Percentiles rank a stretch among this genome's conserved stretches.
Conservation (phyloP, 257 asterid genomes). For the Agastache rugosa region DNA sequence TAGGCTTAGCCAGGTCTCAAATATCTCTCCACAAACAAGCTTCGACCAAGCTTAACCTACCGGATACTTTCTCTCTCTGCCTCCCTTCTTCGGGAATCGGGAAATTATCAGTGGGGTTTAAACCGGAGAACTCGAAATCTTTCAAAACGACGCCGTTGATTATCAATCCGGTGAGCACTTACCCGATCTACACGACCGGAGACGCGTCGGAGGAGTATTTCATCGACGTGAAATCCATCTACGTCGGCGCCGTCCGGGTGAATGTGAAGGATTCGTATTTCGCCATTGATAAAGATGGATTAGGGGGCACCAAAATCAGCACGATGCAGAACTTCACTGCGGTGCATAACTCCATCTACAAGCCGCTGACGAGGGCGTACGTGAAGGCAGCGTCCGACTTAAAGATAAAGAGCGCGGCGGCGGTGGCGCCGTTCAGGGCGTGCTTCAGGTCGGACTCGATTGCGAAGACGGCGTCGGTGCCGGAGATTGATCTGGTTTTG, state of each 20-base stretch:
- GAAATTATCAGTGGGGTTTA: slow-evolving; percentile 38
- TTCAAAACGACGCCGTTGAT: slow-evolving; percentile 44
- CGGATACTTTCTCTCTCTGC: slow-evolving; percentile 46
- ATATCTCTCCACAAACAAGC: slow-evolving; percentile 48
- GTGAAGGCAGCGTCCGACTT: slow-evolving; percentile 41
- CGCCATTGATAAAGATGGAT: slow-evolving; percentile 42
- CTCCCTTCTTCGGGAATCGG: slow-evolving; percentile 46
- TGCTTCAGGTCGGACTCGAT: slow-evolving; percentile 54
- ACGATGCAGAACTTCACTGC: slow-evolving; percentile 51
- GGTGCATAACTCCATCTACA: slow-evolving; percentile 47
- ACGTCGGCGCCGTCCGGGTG: slow-evolving; percentile 38
- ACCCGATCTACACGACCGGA: slow-evolving; percentile 23
- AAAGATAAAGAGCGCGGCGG: slow-evolving; percentile 46
- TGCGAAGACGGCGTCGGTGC: slow-evolving; percentile 38
- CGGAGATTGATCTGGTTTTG: slow-evolving; percentile 54
- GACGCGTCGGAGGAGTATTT: slow-evolving; percentile 60
- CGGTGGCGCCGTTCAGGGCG: slow-evolving; percentile 56
- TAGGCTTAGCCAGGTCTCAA: slow-evolving; percentile 40
- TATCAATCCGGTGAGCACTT: slow-evolving; percentile 39
- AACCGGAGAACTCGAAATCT: neutral
- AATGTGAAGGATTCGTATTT: slow-evolving; percentile 45
- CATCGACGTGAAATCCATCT: slow-evolving; percentile 50
- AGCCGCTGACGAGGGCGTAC: slow-evolving; percentile 52
- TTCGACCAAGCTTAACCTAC: slow-evolving; percentile 21
- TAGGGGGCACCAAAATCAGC: slow-evolving; percentile 69